Conservation (phyloP, 2,329 filamentous ascomycete species). For the Ceratocystis diversiconidia region DNA sequence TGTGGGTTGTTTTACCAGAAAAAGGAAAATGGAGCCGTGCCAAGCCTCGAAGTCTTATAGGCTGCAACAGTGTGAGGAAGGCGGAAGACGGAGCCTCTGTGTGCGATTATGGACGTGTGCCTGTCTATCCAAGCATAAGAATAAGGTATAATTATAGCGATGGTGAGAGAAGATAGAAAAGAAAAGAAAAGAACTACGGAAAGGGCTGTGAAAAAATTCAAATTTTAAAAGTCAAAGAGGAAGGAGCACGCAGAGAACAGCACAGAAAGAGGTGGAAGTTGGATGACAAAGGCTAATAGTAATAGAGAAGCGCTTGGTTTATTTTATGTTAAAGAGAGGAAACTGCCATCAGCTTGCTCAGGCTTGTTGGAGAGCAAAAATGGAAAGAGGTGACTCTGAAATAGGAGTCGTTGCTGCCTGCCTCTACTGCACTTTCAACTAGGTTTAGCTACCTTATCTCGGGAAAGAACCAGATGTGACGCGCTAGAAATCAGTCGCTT, state of each 20-base stretch:
- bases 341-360: neutral
- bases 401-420: neutral
- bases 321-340: neutral
- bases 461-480: no score
- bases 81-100: neutral
- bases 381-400: neutral
- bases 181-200: neutral
- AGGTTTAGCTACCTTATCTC: no score
- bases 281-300: neutral
- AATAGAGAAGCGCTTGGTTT: neutral
- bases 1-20: neutral
- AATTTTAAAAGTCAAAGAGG: neutral
- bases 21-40: neutral
- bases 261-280: neutral
- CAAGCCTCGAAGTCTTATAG: neutral
- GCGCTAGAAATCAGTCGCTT: no score
- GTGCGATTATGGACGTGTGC: neutral
- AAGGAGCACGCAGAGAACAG: neutral
- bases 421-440: no score
- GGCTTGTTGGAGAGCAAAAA: neutral
- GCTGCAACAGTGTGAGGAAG: neutral
- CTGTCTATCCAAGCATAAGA: no score
- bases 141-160: neutral
- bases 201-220: neutral
- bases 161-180: neutral